phyloP scores from a whole-genome alignment of 1,284 basidiomycete species.

The Ustilago bromivora region DNA sequence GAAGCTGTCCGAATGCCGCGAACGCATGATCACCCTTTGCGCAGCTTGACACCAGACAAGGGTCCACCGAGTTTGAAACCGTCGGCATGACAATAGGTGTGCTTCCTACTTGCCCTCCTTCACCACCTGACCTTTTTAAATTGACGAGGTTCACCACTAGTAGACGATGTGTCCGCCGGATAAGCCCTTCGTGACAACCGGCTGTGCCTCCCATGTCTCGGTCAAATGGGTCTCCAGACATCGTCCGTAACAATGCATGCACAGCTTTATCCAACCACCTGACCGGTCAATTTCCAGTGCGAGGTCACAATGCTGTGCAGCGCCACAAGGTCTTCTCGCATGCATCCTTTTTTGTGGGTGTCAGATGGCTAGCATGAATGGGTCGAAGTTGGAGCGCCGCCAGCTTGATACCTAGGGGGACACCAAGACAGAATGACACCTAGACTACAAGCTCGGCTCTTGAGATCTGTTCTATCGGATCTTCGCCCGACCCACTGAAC shows the following conservation, averaged over 20 bases:
- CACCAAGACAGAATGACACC: no score
- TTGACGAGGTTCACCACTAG: not conserved
- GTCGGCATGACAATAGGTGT: not conserved
- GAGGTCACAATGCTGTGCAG: not conserved
- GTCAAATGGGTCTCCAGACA: not conserved
- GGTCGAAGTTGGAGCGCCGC: not conserved
- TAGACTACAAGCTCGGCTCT: no score
- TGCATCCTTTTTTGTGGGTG: not conserved
- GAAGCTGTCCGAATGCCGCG: not conserved
- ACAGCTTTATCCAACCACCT: not conserved
- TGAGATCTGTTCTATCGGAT: no score
- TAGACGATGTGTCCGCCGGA: not conserved
- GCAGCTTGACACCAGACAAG: not conserved
- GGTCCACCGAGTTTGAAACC: not conserved
- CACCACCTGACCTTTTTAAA: not conserved
- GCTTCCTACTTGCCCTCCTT: not conserved
- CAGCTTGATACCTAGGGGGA: no score
- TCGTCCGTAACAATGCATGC: not conserved
- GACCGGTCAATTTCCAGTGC: not conserved
- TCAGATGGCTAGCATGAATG: not conserved
- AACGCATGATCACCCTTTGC: not conserved
- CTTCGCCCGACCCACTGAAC: no score
- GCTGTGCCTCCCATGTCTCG: conserved; percentile 10
- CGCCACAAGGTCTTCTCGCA: not conserved
- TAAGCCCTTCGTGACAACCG: not conserved